phyloP scores from a whole-genome alignment of 139 green algal species.

The Chlorella sp. region DNA sequence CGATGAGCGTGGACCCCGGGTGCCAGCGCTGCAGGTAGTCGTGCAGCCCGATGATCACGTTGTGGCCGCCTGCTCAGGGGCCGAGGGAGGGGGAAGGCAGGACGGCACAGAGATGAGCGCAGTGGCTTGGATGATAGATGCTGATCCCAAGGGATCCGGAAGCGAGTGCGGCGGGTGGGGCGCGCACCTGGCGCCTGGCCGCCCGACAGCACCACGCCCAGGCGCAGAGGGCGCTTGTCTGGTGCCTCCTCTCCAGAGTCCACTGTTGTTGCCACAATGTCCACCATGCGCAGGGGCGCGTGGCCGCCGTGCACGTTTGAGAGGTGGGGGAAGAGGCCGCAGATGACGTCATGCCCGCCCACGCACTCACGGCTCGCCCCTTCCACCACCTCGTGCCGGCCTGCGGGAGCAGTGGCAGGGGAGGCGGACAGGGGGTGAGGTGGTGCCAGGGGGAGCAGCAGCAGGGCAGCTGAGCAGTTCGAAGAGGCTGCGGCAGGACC shows the following conservation, averaged over 20 bases:
- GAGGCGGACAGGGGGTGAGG: neutral
- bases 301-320: slow-evolving; percentile 2
- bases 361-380: slow-evolving; percentile 25
- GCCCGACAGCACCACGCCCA: slow-evolving; percentile 66
- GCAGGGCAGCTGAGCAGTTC: neutral
- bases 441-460: neutral
- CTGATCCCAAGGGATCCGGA: neutral
- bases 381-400: slow-evolving; percentile 27
- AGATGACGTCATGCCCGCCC: slow-evolving; percentile 15
- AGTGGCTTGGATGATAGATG: no score
- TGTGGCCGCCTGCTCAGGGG: slow-evolving; percentile 64
- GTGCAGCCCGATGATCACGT: slow-evolving; percentile 71
- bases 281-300: slow-evolving; percentile 8
- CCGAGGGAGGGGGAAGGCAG: neutral
- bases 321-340: slow-evolving; percentile 41
- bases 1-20: slow-evolving; percentile 51
- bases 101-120: neutral
- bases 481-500: neutral
- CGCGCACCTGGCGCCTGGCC: slow-evolving; percentile 60
- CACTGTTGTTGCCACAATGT: neutral
- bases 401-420: neutral
- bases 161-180: neutral
- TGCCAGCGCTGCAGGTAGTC: slow-evolving; percentile 54
- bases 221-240: slow-evolving; percentile 27
- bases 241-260: neutral